Evolutionary conservation across 2,329 filamentous ascomycete genomes (phyloP), one percentile per base, ranked within the genome.

Genomic region (Exophiala mesophila): DNA sequence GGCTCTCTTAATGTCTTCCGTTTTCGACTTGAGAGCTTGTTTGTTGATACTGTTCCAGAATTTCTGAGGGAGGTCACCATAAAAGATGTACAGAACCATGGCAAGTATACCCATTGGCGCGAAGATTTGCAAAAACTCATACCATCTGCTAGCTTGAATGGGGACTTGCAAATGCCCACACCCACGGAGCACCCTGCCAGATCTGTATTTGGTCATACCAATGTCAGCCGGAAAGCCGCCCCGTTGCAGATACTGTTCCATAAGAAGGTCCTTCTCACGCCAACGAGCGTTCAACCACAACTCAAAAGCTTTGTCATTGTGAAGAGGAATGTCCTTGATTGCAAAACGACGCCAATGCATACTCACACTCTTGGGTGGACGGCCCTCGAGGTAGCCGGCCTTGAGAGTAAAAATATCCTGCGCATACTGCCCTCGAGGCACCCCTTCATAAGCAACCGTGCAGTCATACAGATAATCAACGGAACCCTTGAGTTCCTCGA

Each of bases 341-440:
- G 74, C 74, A 63, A 90, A 94, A 5, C 86, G 78, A 23, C 88
- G 79, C 84, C 87, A 94, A 64, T 89, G 83, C 69, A 94, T 87
- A 63, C 92, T 94, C 57, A 94, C 86, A 2, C 86, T 92, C 63
- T 87, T 90, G 2, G 88, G 88, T 1, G 86, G 80, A 1, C 83
- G 77, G 6, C 88, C 88, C 60, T 88, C 77, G 55, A 94, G 83
- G 60, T 88, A 90, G 2, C 84, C 88, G 41, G 85, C 84, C 2
- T 76, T 74, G 3, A 94, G 70, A 0, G 83, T 85, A 62, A 88
- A 94, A 55, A 84, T 82, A 34, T 89, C 78, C 60, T 94, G 86
- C 19, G 87, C 87, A 52, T 80, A 94, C 55, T 83, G 72, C 23
- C 80, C 82, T 36, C 52, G 55, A 42, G 57, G 58, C 10, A 61